Percentiles rank a stretch among this genome's conserved stretches.
Evolutionary conservation across 2,329 filamentous ascomycete species (phyloP).

Genomic region (Falciphora oryzae): DNA sequence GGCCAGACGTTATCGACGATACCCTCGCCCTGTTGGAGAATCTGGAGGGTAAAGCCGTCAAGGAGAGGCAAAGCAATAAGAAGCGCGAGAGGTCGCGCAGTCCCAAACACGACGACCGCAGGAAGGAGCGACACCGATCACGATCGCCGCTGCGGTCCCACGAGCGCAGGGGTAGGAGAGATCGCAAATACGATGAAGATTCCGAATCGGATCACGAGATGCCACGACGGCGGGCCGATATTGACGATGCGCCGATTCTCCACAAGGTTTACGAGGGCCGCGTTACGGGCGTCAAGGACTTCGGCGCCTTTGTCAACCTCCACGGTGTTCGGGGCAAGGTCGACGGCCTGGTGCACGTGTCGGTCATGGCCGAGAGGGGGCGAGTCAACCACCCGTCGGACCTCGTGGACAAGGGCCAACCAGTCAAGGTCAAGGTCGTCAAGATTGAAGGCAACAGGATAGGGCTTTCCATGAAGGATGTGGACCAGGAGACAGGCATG

Average conservation of each 20-base stretch:
- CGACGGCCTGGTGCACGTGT: slow-evolving; percentile 90
- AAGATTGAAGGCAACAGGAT: slow-evolving; percentile 79
- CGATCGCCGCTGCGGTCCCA: slow-evolving; percentile 36
- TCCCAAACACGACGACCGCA: slow-evolving; percentile 45
- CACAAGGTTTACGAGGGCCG: slow-evolving; percentile 87
- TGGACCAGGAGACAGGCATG: slow-evolving; percentile 81
- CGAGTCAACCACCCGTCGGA: slow-evolving; percentile 91
- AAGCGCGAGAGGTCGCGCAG: slow-evolving; percentile 48
- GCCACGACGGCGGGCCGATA: slow-evolving; percentile 53
- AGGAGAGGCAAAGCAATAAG: slow-evolving; percentile 27
- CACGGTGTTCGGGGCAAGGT: slow-evolving; percentile 80
- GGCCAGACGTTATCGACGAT: slow-evolving; percentile 74
- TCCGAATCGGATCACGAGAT: slow-evolving; percentile 45
- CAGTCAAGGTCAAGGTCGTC: slow-evolving; percentile 87
- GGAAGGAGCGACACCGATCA: slow-evolving; percentile 35
- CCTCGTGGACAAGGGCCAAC: slow-evolving; percentile 70
- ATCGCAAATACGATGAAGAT: slow-evolving; percentile 37
- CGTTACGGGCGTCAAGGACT: slow-evolving; percentile 90
- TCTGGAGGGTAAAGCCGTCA: slow-evolving; percentile 59
- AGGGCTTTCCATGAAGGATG: slow-evolving; percentile 93
- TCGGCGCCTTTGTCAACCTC: slow-evolving; percentile 93
- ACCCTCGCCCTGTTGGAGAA: slow-evolving; percentile 89
- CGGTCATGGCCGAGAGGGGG: slow-evolving; percentile 75
- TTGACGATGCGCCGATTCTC: slow-evolving; percentile 75
- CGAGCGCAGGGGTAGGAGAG: slow-evolving; percentile 23